Evolutionary conservation across 306 rosid species (phyloP), one percentile per base, ranked within the genome.

Genomic region (Carpinus viminea): DNA sequence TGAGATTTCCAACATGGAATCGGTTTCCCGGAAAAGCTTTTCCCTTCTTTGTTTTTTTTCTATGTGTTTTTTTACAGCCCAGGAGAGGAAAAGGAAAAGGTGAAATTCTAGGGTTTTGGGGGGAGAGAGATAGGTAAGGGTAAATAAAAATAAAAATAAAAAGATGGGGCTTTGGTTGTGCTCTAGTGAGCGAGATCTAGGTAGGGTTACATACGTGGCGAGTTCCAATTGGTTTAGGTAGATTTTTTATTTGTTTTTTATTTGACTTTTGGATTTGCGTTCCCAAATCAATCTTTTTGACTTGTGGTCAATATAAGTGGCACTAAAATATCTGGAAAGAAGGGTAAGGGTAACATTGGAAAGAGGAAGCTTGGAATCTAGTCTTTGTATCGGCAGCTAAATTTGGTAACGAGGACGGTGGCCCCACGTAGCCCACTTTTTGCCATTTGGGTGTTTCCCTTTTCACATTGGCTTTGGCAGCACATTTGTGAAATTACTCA

Each of bases 1-100:
- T 4, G 93, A 41, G 83, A n/a, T 80, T 82, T 82, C 83, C 81
- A 82, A 86, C 97, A 91, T 88, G 65, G 20, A n/a, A 9, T 78
- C 72, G 64, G 69, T 78, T 75, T 59, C 20, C 48, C 82, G 31
- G 34, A 80, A 11, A 62, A 70, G 68, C 68, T 77, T 48, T 48
- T 11, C 8, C 21, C 9, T 9, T 56, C 21, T 57, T 6, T 6
- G 4, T 38, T 5, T 41, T 41, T 5, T 56, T 21, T 20, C 21
- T 56, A n/a, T n/a, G n/a, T 5, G 0, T 41, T 41, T 64, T 69
- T 77, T 91, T 79, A 90, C 91, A 74, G 94, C 85, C 85, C 8
- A 9, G 66, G 53, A 75, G 66, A 75, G 72, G 24, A 74, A 86
- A 76, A 79, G n/a, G 36, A 78, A 60, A 48, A 82, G 80, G 86